Evolutionary conservation across 2,329 filamentous ascomycete genomes (phyloP).

Genomic region (Trichophyton equinum): DNA sequence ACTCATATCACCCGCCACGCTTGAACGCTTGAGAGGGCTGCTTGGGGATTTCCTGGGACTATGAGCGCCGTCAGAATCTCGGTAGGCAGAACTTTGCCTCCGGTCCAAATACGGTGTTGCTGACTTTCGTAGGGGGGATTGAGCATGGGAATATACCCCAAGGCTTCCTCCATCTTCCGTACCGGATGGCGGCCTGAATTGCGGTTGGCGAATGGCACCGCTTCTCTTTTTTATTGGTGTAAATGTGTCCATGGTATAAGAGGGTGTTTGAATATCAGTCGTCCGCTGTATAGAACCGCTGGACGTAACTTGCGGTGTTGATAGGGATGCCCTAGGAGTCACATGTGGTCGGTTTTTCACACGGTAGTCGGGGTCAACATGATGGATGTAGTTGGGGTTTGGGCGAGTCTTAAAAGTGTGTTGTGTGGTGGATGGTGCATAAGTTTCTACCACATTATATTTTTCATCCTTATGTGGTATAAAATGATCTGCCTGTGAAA

Average conservation of each 20-base stretch:
- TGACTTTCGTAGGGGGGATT: conserved; percentile 72
- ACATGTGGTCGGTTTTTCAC: conserved; percentile 26
- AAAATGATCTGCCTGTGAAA: conserved; percentile 36
- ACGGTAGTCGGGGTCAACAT: conserved; percentile 55
- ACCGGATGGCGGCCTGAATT: conserved; percentile 36
- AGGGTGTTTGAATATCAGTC: conserved; percentile 28
- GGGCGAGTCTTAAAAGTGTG: conserved; percentile 69
- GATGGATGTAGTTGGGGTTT: conserved; percentile 65
- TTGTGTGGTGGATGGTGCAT: conserved; percentile 50
- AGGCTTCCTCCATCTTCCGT: conserved; percentile 60
- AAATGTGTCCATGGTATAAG: conserved; percentile 34
- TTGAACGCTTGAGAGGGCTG: conserved; percentile 34
- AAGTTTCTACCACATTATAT: conserved; percentile 46
- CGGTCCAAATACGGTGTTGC: conserved; percentile 45
- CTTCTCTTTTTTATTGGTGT: conserved; percentile 19
- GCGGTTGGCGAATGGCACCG: conserved; percentile 42
- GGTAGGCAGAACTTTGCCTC: conserved; percentile 32
- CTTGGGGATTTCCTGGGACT: conserved; percentile 29
- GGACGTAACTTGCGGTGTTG: conserved; percentile 14
- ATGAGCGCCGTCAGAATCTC: conserved; percentile 22
- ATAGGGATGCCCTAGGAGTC: conserved; percentile 29
- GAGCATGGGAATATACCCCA: conserved; percentile 66
- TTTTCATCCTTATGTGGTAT: conserved; percentile 32
- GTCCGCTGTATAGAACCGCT: conserved; percentile 20
- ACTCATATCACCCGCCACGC: conserved; percentile 26